Evolutionary conservation across 495 filamentous ascomycete species (phyloP).

Genomic region (Xeromyces bisporus): DNA sequence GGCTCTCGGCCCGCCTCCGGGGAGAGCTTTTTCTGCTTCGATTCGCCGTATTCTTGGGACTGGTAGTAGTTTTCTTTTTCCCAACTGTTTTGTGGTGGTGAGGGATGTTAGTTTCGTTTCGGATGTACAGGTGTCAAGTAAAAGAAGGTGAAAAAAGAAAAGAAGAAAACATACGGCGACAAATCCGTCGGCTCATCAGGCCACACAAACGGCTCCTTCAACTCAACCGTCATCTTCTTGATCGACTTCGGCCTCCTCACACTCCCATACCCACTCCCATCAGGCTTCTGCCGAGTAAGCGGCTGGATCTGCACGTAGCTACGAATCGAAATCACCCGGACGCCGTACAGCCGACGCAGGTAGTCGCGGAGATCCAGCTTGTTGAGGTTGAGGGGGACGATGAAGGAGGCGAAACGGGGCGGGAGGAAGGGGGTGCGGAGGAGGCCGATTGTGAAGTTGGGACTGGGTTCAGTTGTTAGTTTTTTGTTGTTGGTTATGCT

Average conservation of each 20-base stretch:
- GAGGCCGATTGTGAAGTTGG: constrained; percentile 59
- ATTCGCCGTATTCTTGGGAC: constrained; percentile 16
- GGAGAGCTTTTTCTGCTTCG: constrained; percentile 11
- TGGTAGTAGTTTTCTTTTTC: constrained; percentile 27
- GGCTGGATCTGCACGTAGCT: constrained; percentile 60
- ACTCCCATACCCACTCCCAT: constrained; percentile 25
- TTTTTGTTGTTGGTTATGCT: background rate
- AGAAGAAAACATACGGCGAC: constrained; percentile 29
- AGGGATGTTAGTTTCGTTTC: background rate
- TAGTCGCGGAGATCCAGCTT: constrained; percentile 89
- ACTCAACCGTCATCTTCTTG: constrained; percentile 86
- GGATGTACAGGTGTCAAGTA: background rate
- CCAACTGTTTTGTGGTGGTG: constrained; percentile 25
- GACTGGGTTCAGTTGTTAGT: constrained; percentile 34
- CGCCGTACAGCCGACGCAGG: constrained; percentile 57
- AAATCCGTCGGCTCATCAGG: constrained; percentile 46
- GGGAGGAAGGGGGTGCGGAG: constrained; percentile 54
- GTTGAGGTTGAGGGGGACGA: constrained; percentile 72
- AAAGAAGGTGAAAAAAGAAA: background rate
- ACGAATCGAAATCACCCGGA: constrained; percentile 49
- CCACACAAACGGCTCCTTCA: constrained; percentile 71
- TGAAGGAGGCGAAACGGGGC: constrained; percentile 64
- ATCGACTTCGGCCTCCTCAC: constrained; percentile 43
- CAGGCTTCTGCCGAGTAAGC: constrained; percentile 24
- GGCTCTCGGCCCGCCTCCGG: constrained; percentile 16